Percentiles rank a stretch among this genome's conserved stretches.
phyloP scores from a whole-genome alignment of 768 basidiomycete species.

The Roridomyces roridus region DNA sequence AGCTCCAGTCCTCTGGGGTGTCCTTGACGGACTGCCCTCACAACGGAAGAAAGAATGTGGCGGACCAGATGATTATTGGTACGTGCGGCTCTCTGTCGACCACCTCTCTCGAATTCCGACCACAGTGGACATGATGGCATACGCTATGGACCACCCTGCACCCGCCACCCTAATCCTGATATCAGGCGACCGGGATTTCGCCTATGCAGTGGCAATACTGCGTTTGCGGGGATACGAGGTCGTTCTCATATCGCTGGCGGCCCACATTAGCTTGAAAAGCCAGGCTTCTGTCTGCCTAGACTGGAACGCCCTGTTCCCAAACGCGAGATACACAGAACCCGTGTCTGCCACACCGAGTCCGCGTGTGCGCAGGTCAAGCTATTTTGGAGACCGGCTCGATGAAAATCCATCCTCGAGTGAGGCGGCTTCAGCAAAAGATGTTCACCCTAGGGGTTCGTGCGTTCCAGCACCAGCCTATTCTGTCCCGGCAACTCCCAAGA shows the following conservation, averaged over 20 bases:
- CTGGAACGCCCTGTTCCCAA: constrained; percentile 48
- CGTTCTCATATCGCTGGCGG: constrained; percentile 52
- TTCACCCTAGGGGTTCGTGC: too few relatives aligned
- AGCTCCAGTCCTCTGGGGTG: constrained; percentile 56
- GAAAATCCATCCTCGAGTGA: background rate
- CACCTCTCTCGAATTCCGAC: background rate
- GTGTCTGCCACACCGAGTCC: background rate
- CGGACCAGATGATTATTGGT: constrained; percentile 59
- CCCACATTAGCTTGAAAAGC: constrained; percentile 52
- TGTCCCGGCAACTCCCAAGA: too few relatives aligned
- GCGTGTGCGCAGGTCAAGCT: background rate
- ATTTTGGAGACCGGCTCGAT: background rate
- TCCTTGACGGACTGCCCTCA: constrained; percentile 46
- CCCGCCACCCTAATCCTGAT: constrained; percentile 66
- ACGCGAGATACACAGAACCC: constrained; percentile 6
- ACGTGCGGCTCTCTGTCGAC: constrained; percentile 27
- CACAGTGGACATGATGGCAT: constrained; percentile 70
- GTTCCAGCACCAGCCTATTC: too few relatives aligned
- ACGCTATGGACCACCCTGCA: constrained; percentile 65
- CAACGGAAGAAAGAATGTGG: constrained; percentile 45
- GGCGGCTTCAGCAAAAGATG: too few relatives aligned
- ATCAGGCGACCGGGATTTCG: constrained; percentile 71
- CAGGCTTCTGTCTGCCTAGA: constrained; percentile 62
- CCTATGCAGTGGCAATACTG: constrained; percentile 65
- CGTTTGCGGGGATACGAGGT: constrained; percentile 60